phyloP scores from a whole-genome alignment of 805 yeast species.

The Hanseniaspora pseudoguilliermondii region DNA sequence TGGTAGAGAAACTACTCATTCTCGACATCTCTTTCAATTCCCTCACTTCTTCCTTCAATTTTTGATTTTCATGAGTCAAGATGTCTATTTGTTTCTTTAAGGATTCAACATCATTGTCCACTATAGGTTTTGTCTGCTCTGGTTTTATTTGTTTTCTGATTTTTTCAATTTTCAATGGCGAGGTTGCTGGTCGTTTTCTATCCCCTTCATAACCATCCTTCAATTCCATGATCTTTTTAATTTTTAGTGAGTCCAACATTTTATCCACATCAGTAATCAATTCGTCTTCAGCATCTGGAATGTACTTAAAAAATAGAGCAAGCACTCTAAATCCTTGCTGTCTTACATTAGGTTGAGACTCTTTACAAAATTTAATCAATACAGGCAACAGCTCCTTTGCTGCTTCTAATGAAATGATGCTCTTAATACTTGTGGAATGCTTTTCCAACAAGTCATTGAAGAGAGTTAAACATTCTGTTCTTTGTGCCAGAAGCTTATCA shows the following conservation, averaged over 20 bases:
- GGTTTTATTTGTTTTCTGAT: background rate
- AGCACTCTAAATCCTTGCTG: conserved; percentile 62
- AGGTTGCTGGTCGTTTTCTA: background rate
- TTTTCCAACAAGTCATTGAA: conserved; percentile 49
- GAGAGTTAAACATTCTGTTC: conserved; percentile 54
- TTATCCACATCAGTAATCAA: conserved; percentile 44
- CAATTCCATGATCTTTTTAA: conserved; percentile 51
- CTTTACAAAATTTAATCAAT: conserved; percentile 55
- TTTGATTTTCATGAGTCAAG: background rate
- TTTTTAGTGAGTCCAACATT: conserved; percentile 64
- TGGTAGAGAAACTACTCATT: background rate
- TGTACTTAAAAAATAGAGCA: conserved; percentile 72
- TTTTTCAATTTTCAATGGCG: background rate
- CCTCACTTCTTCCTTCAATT: background rate
- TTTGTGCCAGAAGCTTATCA: conserved; percentile 75
- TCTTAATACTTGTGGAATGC: conserved; percentile 15
- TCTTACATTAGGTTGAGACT: conserved; percentile 75
- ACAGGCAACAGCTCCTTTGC: conserved; percentile 35
- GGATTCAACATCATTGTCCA: background rate
- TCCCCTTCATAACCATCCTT: conserved; percentile 25
- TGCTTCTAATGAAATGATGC: conserved; percentile 9
- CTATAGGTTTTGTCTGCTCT: background rate
- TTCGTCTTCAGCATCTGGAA: conserved; percentile 48
- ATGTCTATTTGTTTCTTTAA: background rate
- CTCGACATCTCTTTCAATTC: background rate